phyloP scores from a whole-genome alignment of 2,329 filamentous ascomycete genomes.

The Fusarium nisikadoi region DNA sequence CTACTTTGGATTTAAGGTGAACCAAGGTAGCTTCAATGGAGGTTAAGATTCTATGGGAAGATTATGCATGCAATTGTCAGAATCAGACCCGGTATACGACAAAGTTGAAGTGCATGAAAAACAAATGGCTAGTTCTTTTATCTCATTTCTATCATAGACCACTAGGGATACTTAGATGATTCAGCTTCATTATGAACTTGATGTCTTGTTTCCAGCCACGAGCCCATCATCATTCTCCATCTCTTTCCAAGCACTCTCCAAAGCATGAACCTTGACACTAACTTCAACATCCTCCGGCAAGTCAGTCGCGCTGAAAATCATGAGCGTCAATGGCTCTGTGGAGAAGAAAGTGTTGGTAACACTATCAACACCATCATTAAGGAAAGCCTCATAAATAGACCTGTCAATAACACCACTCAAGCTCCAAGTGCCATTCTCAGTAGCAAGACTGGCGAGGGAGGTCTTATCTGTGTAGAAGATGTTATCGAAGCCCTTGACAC shows the following conservation, averaged over 20 bases:
- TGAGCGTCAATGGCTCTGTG: conserved; percentile 40
- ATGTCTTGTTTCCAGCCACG: conserved; percentile 1
- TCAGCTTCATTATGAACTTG: no score
- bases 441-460: conserved; percentile 34
- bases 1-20: background rate
- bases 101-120: no score
- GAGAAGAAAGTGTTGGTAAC: conserved; percentile 48
- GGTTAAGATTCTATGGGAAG: no score
- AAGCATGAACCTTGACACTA: conserved; percentile 38
- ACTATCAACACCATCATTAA: conserved; percentile 49
- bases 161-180: no score
- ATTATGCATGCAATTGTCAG: no score
- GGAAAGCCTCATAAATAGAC: conserved; percentile 50
- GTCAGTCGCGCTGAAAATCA: conserved; percentile 33
- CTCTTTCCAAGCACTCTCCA: conserved; percentile 44
- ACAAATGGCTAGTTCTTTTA: no score
- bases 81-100: no score
- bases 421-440: conserved; percentile 36
- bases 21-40: no score
- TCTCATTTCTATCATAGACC: no score
- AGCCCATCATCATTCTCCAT: conserved; percentile 2
- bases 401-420: conserved; percentile 50
- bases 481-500: conserved; percentile 44
- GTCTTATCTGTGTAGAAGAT: conserved; percentile 50
- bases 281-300: conserved; percentile 36